These are phyloP conservation scores for Huntiella savannae DNA, from an alignment of 2,329 filamentous ascomycete species.

Conservation along the genomic window DNA sequence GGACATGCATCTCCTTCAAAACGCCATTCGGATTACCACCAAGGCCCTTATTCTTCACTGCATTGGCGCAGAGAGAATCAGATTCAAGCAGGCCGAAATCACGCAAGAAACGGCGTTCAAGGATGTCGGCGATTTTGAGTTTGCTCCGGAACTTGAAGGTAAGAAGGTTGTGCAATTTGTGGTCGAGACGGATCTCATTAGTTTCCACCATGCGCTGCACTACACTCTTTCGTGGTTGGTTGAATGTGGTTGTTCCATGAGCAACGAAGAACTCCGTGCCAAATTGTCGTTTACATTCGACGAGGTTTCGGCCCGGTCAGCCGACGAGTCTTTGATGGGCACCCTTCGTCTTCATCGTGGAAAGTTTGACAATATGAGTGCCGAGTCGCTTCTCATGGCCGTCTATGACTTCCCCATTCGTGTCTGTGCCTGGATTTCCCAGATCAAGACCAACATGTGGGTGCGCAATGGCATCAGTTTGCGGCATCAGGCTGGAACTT, in stretches of 20 bases:
- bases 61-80: slow-evolving; percentile 65
- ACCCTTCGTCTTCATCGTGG: slow-evolving; percentile 35
- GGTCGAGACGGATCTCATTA: slow-evolving; percentile 78
- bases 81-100: slow-evolving; percentile 75
- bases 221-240: slow-evolving; percentile 93
- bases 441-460: slow-evolving; percentile 98
- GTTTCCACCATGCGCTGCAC: slow-evolving; percentile 92
- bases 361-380: slow-evolving; percentile 24
- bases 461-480: slow-evolving; percentile 93
- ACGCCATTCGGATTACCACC: slow-evolving; percentile 54
- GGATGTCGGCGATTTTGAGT: slow-evolving; percentile 56
- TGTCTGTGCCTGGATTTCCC: slow-evolving; percentile 88
- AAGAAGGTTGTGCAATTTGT: slow-evolving; percentile 68
- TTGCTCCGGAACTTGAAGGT: slow-evolving; percentile 38
- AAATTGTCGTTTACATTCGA: slow-evolving; percentile 54
- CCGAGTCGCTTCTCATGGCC: slow-evolving; percentile 67
- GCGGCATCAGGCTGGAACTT: slow-evolving; percentile 84
- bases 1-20: slow-evolving; percentile 45
- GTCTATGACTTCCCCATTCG: slow-evolving; percentile 85
- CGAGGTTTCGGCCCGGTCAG: slow-evolving; percentile 37
- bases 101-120: slow-evolving; percentile 77
- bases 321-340: slow-evolving; percentile 26
- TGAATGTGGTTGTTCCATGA: slow-evolving; percentile 66
- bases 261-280: slow-evolving; percentile 42
- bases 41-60: slow-evolving; percentile 79